Base-by-base conservation (phyloP, 352 stramenopile genomes). In the Thalassiosira livingstoniorum region DNA sequence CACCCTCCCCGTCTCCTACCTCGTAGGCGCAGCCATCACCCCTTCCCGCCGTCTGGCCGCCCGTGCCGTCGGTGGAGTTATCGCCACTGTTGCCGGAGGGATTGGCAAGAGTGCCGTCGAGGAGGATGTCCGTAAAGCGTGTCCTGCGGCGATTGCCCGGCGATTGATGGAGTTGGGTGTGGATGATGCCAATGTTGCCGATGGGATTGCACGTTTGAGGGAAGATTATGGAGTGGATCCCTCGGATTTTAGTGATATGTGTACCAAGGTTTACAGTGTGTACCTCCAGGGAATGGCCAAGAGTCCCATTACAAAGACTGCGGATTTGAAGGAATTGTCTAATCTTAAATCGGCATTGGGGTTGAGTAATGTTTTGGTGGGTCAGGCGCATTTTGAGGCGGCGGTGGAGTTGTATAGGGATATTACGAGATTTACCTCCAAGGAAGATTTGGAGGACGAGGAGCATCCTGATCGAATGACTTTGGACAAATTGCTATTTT, bases 401-500 rank as follows among this genome's bases (percentile, higher is more conserved):
- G 91, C 88, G 32, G 61, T 64, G 13, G 79, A 86, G 39, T 90
- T 92, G 55, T 95, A 94, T 78, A 73, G 86, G 35, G 80, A 91
- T 57, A 88, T 88, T 42, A 87, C 78, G 39, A 61, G 87, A 18
- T 93, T 90, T 43, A 95, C 91, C 29, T 85, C 90, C 11, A 63
- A 81, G 37, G 88, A 93, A 58, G 93, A 95, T 32, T 87, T 96
- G 55, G 91, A 94, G 7, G 91, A 96, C 75, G 78, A 80, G 2
- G 89, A 93, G 63, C 86, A 93, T 83, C 86, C 88, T 4, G 92
- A 94, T 80, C 81, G 86, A 29, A 75, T 89, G 32, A 82, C 83
- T 25, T 84, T 96, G 62, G 90, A 95, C 73, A 96, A 96, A 75
- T 89, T 95, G 34, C 57, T 96, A 11, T 96, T 95, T 77, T 78